phyloP scores from a whole-genome alignment of 371 early-diverging fungal genomes.

The Zopfochytrium polystomum region DNA sequence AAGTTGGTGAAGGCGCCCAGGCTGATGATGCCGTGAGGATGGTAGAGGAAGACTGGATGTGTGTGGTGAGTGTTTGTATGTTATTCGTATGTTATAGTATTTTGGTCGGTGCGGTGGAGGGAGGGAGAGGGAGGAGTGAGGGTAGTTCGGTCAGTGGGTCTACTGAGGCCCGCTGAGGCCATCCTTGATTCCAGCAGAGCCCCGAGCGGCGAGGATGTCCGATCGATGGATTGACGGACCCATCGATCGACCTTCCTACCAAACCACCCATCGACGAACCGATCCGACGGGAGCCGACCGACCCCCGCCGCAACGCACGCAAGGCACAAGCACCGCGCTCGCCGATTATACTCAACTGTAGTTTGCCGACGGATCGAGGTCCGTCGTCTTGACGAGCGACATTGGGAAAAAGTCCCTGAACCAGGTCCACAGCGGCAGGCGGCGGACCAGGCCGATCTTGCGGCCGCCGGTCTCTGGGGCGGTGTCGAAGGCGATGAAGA shows the following conservation, averaged over 20 bases:
- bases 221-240: too few species aligned
- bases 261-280: too few species aligned
- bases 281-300: too few species aligned
- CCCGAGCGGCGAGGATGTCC: too few species aligned
- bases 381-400: constrained; percentile 65
- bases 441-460: constrained; percentile 57
- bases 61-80: not conserved
- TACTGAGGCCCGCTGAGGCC: too few species aligned
- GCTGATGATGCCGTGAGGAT: constrained; percentile 61
- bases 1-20: constrained; percentile 80
- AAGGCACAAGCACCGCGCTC: too few species aligned
- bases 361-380: constrained; percentile 71
- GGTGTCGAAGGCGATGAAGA: constrained; percentile 51
- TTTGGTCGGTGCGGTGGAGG: too few species aligned
- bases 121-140: too few species aligned
- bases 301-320: too few species aligned
- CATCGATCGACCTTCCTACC: too few species aligned
- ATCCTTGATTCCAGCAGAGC: too few species aligned
- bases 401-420: constrained; percentile 79
- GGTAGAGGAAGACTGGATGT: constrained; percentile 32
- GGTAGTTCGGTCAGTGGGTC: too few species aligned
- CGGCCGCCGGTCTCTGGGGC: constrained; percentile 65
- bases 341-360: constrained; percentile 42
- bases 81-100: not conserved
- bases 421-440: constrained; percentile 63